Evolutionary conservation across 495 filamentous ascomycete genomes (phyloP), one percentile per base, ranked within the genome.

Genomic region (Xylaria sp.): DNA sequence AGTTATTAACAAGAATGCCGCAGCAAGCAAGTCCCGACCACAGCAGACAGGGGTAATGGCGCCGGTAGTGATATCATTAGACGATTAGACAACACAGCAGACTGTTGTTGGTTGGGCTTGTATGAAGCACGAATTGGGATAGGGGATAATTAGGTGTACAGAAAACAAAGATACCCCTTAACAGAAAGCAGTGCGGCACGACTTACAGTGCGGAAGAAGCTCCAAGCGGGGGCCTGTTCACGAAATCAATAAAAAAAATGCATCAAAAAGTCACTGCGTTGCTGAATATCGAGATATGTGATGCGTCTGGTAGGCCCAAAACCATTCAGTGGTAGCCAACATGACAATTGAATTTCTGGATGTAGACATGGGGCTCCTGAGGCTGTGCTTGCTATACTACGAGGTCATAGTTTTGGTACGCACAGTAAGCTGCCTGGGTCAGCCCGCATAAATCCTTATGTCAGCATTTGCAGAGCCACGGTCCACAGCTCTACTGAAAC

Each of bases 121-220:
- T 72, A 67, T 73, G 59, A 64, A 76, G 74, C 74, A 75, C 73
- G 73, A 55, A 72, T 74, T 70, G 74, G 50, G 44, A 66, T 72
- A 24, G 67, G 69, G 69, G 64, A 73, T 55, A 21, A 19, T 41
- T 29, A 26, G 61, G 61, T 58, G 41, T 37, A 58, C 46, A 40
- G 41, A 41, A 59, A 35, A 46, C 50, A 14, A 65, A 57, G 68
- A 61, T 55, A 57, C 68, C 59, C 61, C 35, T 53, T 57, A 29
- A 70, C 59, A 43, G n/a, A 69, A 61, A 46, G 43, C 41, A 52
- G 41, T 26, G 3, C 40, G 57, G 5, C n/a, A 50, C 44, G 5
- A 44, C 57, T 48, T n/a, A 52, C 52, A 31, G 19, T 44, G 24
- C 14, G 21, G 40, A 33, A 24, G 43, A 26, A 58, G 43, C 26